Percentiles rank a stretch among this genome's conserved stretches.
These are phyloP conservation scores for Aspergillus leporis DNA, from an alignment of 495 filamentous ascomycete species.

Conservation along the genomic window DNA sequence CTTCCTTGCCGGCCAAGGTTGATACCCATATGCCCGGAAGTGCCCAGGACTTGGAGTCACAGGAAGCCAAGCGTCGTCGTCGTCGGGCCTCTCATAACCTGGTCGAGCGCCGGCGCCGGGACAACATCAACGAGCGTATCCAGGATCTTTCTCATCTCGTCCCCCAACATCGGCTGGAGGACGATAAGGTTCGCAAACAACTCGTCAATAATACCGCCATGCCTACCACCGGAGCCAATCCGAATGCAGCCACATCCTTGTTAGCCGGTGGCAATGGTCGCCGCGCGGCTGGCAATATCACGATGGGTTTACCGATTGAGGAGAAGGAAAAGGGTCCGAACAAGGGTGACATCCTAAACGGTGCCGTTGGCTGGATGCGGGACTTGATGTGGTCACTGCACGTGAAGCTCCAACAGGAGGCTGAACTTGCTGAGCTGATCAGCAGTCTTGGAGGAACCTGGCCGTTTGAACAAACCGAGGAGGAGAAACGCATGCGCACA, in stretches of 20 bases:
- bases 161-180: constrained; percentile 87
- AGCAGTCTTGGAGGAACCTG: constrained; percentile 67
- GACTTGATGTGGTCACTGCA: constrained; percentile 97
- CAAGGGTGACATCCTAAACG: constrained; percentile 98
- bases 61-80: constrained; percentile 89
- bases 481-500: constrained; percentile 91
- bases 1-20: constrained; percentile 69
- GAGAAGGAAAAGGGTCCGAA: constrained; percentile 99
- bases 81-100: constrained; percentile 94
- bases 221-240: constrained; percentile 72
- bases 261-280: constrained; percentile 82
- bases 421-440: constrained; percentile 75
- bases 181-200: constrained; percentile 95
- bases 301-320: constrained; percentile 84
- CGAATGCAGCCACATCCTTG: constrained; percentile 79
- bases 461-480: constrained; percentile 84
- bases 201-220: constrained; percentile 86
- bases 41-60: constrained; percentile 61
- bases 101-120: constrained; percentile 88
- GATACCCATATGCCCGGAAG: constrained; percentile 54
- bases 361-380: constrained; percentile 92
- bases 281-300: constrained; percentile 86
- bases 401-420: constrained; percentile 82
- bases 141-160: constrained; percentile 94
- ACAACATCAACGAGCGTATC: constrained; percentile 98